Evolutionary conservation across 305 asterid species (phyloP), one percentile per base, ranked within the genome.

Genomic region (Fraxinus baroniana): DNA sequence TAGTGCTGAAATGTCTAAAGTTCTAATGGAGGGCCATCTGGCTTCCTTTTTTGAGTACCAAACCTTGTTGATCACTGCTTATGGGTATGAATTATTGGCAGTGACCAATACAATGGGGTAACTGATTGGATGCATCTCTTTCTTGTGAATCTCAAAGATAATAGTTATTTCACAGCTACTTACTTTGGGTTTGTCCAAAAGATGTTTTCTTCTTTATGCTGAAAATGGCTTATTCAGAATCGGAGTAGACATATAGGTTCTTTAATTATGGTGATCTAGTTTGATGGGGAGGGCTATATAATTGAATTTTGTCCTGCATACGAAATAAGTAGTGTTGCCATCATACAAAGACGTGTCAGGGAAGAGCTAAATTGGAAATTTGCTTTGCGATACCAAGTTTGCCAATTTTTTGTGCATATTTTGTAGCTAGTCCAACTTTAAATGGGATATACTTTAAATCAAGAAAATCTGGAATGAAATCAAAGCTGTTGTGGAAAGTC

Each of bases 21-120:
- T 79, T 79, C 80, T 39, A 80, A 72, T 18, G 77, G 81, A 28
- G 18, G 83, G 64, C 24, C 72, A 72, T 57, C 57, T 70, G 28
- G 35, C 41, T 33, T 37, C 37, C 26, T 57, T 64, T 60, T 13
- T 73, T 13, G 74, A 24, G 81, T 35, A 72, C 80, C 73, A 46
- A 62, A 71, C 75, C 74, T 64, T 66, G 39, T 37, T 78, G 80
- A 77, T 76, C 70, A 78, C 35, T 75, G 35, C 33, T 62, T 78
- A 75, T n/a, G 80, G 81, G 64, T 71, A 76, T 36, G 73, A 80
- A 79, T 78, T n/a, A 30, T 72, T 77, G 80, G 66, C 75, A 22
- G 15, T 55, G 55, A 22, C 46, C n/a, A 33, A 13, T 60, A 57
- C 46, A 37, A 74, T 74, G 57, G 80, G 57, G 46, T 55, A 30